phyloP scores from a whole-genome alignment of 2,329 filamentous ascomycete genomes.

The Leptographium wingfieldii region DNA sequence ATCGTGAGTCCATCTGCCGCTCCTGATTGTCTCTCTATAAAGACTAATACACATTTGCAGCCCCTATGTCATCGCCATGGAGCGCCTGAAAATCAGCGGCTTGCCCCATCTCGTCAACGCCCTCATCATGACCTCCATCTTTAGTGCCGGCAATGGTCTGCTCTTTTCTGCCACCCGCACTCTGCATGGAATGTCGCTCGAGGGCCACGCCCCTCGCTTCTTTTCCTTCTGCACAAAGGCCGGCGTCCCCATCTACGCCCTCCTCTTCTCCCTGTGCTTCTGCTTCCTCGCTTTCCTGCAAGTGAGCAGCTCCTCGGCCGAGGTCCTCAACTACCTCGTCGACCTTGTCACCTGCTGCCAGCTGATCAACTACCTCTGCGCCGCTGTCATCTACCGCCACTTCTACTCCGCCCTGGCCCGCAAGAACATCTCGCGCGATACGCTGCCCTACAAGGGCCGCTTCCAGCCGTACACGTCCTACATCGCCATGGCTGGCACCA shows the following conservation, averaged over 20 bases:
- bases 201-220: conserved; percentile 39
- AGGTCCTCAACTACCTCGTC: conserved; percentile 48
- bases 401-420: conserved; percentile 43
- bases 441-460: conserved; percentile 42
- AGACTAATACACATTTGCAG: not conserved
- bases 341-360: conserved; percentile 48
- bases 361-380: conserved; percentile 44
- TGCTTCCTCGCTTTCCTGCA: conserved; percentile 52
- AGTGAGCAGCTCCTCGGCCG: conserved; percentile 38
- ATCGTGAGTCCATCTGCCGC: conserved; percentile 20
- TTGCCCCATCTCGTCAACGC: conserved; percentile 51
- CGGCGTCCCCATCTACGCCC: conserved; percentile 53
- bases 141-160: conserved; percentile 49
- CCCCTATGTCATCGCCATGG: conserved; percentile 43
- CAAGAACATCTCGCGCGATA: conserved; percentile 39
- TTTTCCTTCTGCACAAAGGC: conserved; percentile 40
- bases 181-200: conserved; percentile 45
- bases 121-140: conserved; percentile 44
- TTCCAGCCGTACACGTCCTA: conserved; percentile 15
- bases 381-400: conserved; percentile 43
- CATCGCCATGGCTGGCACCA: conserved; percentile 10
- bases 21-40: not conserved
- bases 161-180: conserved; percentile 49
- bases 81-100: conserved; percentile 36
- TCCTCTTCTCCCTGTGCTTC: conserved; percentile 44